phyloP scores from a whole-genome alignment of 352 stramenopile species.

The Globisporangium megalacanthum region DNA sequence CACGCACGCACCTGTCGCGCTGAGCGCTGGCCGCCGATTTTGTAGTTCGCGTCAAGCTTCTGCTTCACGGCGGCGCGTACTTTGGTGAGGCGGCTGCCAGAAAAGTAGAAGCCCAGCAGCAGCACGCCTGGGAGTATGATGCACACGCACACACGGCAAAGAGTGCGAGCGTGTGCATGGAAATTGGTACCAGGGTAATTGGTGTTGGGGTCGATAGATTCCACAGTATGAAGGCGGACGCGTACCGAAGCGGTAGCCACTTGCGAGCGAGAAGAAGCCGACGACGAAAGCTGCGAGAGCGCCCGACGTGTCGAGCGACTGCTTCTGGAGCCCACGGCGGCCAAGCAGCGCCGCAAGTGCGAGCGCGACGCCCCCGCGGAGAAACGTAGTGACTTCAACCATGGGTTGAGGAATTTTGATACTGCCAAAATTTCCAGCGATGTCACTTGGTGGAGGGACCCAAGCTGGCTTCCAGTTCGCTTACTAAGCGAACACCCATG shows the following conservation, averaged over 20 bases:
- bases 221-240: neutral
- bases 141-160: constrained; percentile 1
- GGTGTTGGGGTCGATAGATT: neutral
- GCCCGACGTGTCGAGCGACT: constrained; percentile 56
- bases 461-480: no score
- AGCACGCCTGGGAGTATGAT: constrained; percentile 38
- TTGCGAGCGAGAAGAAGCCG: constrained; percentile 55
- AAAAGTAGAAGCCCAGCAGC: constrained; percentile 84
- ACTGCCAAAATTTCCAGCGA: no score
- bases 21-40: constrained; percentile 70
- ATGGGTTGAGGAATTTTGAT: no score
- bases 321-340: constrained; percentile 54
- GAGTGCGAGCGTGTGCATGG: neutral
- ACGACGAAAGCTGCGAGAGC: constrained; percentile 58
- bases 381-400: neutral
- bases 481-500: no score
- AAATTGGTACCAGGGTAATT: no score
- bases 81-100: constrained; percentile 82
- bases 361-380: constrained; percentile 37
- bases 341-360: constrained; percentile 36
- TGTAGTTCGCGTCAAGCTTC: constrained; percentile 68
- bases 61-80: constrained; percentile 51
- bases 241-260: constrained; percentile 64
- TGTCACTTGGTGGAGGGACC: no score
- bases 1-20: constrained; percentile 29